Evolutionary conservation across 1,139 yeast species (phyloP).

Genomic region (Zhuliangozyma blackwelliae): DNA sequence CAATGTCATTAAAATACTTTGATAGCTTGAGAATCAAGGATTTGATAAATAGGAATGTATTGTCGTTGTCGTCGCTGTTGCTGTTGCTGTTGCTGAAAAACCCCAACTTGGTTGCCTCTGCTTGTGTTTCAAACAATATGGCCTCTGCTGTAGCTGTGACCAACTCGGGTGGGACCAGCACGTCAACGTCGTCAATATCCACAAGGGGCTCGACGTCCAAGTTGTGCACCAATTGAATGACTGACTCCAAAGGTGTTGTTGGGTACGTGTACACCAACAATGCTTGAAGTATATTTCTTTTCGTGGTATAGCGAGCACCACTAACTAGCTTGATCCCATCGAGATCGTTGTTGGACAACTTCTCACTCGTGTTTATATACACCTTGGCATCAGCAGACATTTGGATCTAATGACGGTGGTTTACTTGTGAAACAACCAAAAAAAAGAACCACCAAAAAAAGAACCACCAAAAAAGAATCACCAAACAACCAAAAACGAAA

Average conservation of each 20-base stretch:
- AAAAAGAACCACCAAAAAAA: background rate
- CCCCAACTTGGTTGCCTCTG: slow-evolving; percentile 5
- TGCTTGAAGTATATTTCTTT: slow-evolving; percentile 10
- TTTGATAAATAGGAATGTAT: slow-evolving; percentile 18
- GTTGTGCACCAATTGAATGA: slow-evolving; percentile 9
- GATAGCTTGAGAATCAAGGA: slow-evolving; percentile 22
- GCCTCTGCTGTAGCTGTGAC: slow-evolving; percentile 15
- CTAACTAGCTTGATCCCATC: background rate
- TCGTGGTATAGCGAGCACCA: slow-evolving; percentile 7
- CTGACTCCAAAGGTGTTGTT: slow-evolving; percentile 1
- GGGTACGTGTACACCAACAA: slow-evolving; percentile 15
- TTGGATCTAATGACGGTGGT: no score
- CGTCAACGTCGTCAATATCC: slow-evolving; percentile 16
- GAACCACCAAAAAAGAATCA: slow-evolving; percentile 2
- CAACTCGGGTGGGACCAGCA: slow-evolving; percentile 14
- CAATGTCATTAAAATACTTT: slow-evolving; percentile 16
- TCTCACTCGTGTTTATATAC: no score
- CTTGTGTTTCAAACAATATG: slow-evolving; percentile 10
- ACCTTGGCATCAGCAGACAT: no score
- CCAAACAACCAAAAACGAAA: background rate
- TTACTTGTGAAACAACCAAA: no score
- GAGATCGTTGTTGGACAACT: no score
- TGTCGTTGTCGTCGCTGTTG: slow-evolving; percentile 1
- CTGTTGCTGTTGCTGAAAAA: background rate
- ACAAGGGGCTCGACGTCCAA: no score